Base-by-base conservation (phyloP, 176 grass and related monocot species). In the Oryza glaberrima region DNA sequence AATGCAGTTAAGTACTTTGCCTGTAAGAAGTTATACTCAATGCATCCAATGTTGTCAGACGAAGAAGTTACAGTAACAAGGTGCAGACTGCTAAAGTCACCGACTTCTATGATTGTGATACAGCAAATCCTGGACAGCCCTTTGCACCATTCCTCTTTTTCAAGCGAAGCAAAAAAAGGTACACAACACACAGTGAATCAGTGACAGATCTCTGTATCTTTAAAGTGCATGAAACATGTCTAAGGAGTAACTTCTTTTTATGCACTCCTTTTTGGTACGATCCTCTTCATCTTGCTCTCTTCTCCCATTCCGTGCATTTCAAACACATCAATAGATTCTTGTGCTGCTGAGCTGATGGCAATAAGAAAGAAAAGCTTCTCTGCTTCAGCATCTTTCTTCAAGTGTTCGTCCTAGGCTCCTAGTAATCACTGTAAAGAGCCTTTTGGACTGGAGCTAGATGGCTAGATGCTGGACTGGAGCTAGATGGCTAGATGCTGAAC, bases 191-290 rank as follows among this genome's bases (percentile, higher is more conserved):
- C 3, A 36, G 9, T 2, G 7, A 67, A 58, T 63, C 11, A 17
- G 48, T 70, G 8, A 63, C 10, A 68, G 45, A 69, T 82, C 9
- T 70, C 9, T 40, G 28, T 28, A 72, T 74, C 72, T 81, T 81
- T 81, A 81, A 72, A 81, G 77, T 11, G 82, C 63, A 68, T 64
- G 20, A 20, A 20, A 84, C 68, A 81, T 85, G 82, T 69, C 63
- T 75, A 80, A 46, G 76, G 47, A 36, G 61, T 38, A 16, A 56
- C 66, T 72, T 48, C 77, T 74, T 84, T 76, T 40, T 14, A 25
- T 80, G 48, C 41, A 12, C 1, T 61, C 11, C 25, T 22, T 64
- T 85, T 70, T 75, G 13, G 77, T 9, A 58, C 54, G 8, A 75
- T 61, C 28, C 36, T 71, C 43, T 65, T 22, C 70, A 58, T 32